A percentile compares a stretch with the other conserved stretches of the same genome.
phyloP scores from a whole-genome alignment of 2,329 filamentous ascomycete genomes.

The Penicillium sp. region DNA sequence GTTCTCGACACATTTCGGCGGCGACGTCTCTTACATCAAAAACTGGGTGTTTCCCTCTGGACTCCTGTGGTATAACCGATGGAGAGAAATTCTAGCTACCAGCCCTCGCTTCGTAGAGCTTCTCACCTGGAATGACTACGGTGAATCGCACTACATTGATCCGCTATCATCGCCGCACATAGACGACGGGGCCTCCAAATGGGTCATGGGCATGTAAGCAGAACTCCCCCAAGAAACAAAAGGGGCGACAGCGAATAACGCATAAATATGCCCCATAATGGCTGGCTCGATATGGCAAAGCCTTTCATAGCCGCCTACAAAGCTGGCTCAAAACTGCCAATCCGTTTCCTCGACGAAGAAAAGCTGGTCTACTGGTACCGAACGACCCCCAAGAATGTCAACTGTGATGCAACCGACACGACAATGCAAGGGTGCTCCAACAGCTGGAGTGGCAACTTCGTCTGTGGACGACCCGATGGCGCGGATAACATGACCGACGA shows the following conservation, averaged over 20 bases:
- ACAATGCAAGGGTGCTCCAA: slow-evolving; percentile 46
- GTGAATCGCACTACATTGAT: slow-evolving; percentile 57
- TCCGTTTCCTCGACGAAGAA: slow-evolving; percentile 48
- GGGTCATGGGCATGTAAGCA: slow-evolving; percentile 50
- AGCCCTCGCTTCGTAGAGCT: slow-evolving; percentile 43
- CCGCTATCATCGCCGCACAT: slow-evolving; percentile 45
- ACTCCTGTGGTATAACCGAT: slow-evolving; percentile 46
- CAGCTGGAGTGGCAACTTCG: slow-evolving; percentile 53
- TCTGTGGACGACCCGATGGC: slow-evolving; percentile 53
- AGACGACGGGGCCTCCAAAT: slow-evolving; percentile 48
- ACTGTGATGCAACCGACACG: slow-evolving; percentile 56
- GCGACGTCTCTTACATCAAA: slow-evolving; percentile 49
- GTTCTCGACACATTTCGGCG: slow-evolving; percentile 55
- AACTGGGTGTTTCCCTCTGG: slow-evolving; percentile 53
- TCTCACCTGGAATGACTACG: slow-evolving; percentile 34
- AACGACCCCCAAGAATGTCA: slow-evolving; percentile 47
- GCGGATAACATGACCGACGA: slow-evolving; percentile 51
- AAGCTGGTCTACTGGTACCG: slow-evolving; percentile 59
- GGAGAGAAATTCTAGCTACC: slow-evolving; percentile 44
- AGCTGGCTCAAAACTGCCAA: slow-evolving; percentile 39
- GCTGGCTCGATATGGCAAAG: slow-evolving; percentile 55
- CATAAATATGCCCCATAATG: slow-evolving; percentile 47
- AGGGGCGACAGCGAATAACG: not conserved
- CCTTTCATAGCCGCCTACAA: slow-evolving; percentile 57
- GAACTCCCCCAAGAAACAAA: not conserved